Evolutionary conservation across 257 asterid species (phyloP).

Genomic region (Ehretia macrophylla): DNA sequence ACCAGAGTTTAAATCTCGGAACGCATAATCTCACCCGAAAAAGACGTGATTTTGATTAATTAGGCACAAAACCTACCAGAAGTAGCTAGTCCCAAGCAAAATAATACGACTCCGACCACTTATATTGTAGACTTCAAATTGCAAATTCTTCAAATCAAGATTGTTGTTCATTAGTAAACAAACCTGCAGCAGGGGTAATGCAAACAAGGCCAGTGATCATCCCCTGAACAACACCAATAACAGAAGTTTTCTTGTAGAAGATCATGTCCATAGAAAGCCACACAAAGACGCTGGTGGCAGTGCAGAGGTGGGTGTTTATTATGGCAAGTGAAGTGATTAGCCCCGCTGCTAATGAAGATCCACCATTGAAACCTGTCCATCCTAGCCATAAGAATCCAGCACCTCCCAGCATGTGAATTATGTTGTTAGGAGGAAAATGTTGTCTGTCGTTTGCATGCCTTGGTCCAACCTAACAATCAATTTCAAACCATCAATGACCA

Average conservation of each 20-base stretch:
- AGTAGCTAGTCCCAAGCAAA: too few species aligned
- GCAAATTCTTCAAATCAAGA: too few species aligned
- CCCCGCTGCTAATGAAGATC: slow-evolving; percentile 53
- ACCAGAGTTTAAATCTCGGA: too few species aligned
- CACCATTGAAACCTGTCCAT: slow-evolving; percentile 83
- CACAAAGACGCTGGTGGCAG: slow-evolving; percentile 70
- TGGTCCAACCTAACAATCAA: slow-evolving; percentile 52
- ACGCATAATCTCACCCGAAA: too few species aligned
- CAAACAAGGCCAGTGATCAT: slow-evolving; percentile 85
- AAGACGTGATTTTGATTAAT: too few species aligned
- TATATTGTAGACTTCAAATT: too few species aligned
- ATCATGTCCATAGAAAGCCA: slow-evolving; percentile 68
- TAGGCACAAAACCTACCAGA: too few species aligned
- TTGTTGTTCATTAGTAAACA: not conserved
- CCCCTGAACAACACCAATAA: slow-evolving; percentile 73
- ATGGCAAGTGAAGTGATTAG: slow-evolving; percentile 52
- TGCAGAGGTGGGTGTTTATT: slow-evolving; percentile 66
- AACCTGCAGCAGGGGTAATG: slow-evolving; percentile 75
- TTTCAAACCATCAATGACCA: not conserved
- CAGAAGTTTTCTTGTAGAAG: slow-evolving; percentile 59
- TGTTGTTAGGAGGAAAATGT: slow-evolving; percentile 80
- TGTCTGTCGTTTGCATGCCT: slow-evolving; percentile 51
- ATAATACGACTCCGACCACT: too few species aligned
- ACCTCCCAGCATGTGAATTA: slow-evolving; percentile 66
- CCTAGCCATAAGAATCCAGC: slow-evolving; percentile 84